phyloP scores from a whole-genome alignment of 768 basidiomycete genomes.

The Suillus subluteus region DNA sequence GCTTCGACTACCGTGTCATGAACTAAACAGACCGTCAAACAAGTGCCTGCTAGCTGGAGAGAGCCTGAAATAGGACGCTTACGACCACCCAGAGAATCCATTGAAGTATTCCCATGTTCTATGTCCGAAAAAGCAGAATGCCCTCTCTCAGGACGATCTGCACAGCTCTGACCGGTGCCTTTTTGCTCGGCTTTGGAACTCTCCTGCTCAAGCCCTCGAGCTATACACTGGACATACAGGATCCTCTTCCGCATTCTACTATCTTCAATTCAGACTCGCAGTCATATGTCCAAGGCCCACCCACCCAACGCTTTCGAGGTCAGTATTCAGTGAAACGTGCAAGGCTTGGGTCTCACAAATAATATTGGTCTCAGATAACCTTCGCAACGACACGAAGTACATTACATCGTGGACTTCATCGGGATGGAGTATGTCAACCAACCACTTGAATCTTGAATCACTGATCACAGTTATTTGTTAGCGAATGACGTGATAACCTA shows the following conservation, averaged over 20 bases:
- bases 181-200: slow-evolving; percentile 26
- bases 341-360: neutral
- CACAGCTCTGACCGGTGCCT: slow-evolving; percentile 29
- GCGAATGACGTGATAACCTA: slow-evolving; percentile 82
- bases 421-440: slow-evolving; percentile 64
- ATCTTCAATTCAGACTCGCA: neutral
- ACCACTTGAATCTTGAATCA: too few species aligned
- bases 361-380: slow-evolving; percentile 50
- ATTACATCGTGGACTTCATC: slow-evolving; percentile 76
- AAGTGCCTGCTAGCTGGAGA: slow-evolving; percentile 6
- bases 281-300: slow-evolving; percentile 44
- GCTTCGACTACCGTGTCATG: slow-evolving; percentile 6
- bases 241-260: neutral
- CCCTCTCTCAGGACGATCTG: slow-evolving; percentile 1
- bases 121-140: neutral
- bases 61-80: neutral
- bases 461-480: slow-evolving; percentile 28
- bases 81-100: slow-evolving; percentile 3
- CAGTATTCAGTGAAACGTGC: slow-evolving; percentile 7
- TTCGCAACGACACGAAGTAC: slow-evolving; percentile 61
- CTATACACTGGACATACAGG: neutral
- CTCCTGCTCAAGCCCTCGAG: slow-evolving; percentile 1
- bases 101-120: slow-evolving; percentile 4
- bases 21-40: slow-evolving; percentile 2
- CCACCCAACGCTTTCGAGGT: slow-evolving; percentile 64